Percentiles rank a stretch among this genome's conserved stretches.
Evolutionary conservation across 495 filamentous ascomycete species (phyloP).

Genomic region (Tetracladium setigerum): DNA sequence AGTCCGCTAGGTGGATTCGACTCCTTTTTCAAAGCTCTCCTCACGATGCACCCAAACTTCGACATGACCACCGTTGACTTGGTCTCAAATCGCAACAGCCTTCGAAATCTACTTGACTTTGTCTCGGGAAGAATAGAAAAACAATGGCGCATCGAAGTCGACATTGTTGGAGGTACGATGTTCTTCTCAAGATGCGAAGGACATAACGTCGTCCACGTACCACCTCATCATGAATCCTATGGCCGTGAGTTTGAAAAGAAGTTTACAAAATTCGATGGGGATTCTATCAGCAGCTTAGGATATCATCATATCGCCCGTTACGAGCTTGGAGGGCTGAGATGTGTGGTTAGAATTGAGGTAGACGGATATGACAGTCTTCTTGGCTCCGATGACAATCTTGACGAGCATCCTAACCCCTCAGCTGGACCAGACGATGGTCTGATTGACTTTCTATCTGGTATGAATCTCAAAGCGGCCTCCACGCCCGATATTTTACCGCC

Average conservation of each 20-base stretch:
- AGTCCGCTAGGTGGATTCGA: neutral
- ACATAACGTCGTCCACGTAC: neutral
- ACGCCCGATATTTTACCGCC: neutral
- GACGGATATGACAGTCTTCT: constrained; percentile 9
- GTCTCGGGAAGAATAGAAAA: neutral
- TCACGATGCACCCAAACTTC: constrained; percentile 6
- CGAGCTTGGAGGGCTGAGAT: constrained; percentile 1
- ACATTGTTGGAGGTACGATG: constrained; percentile 2
- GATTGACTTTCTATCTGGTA: no score
- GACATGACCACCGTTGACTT: constrained; percentile 1
- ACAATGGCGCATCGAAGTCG: constrained; percentile 8
- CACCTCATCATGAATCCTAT: neutral
- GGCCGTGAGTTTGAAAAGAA: constrained; percentile 4
- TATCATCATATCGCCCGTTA: constrained; percentile 6
- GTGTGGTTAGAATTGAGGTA: constrained; percentile 3
- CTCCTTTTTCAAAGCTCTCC: constrained; percentile 7
- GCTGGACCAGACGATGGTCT: no score
- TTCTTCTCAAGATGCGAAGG: constrained; percentile 4
- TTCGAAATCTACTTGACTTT: constrained; percentile 3
- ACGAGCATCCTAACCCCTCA: neutral
- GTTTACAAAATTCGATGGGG: neutral
- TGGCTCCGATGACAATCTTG: neutral
- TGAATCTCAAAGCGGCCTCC: no score
- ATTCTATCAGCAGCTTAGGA: neutral
- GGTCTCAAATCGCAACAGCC: constrained; percentile 6